Conservation (phyloP, 148 eudicot species). For the Chenopodium berlandieri region DNA sequence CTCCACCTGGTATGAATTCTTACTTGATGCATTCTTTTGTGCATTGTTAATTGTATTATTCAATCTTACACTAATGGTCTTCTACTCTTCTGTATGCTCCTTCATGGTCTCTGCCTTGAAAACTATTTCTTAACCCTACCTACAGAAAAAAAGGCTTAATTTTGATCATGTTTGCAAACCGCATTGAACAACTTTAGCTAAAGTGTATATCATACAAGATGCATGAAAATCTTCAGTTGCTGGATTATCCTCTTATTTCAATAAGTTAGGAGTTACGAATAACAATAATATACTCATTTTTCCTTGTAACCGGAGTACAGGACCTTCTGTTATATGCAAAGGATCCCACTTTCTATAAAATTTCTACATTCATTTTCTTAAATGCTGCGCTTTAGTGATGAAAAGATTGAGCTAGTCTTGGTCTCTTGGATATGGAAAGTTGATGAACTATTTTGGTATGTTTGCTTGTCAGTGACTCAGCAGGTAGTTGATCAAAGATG, state of each 20-base stretch:
- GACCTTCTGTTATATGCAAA: neutral
- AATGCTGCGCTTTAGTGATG: neutral
- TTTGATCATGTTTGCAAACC: neutral
- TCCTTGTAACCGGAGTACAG: no score
- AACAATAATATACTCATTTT: no score
- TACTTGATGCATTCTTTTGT: neutral
- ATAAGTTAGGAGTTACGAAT: no score
- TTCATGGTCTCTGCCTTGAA: neutral
- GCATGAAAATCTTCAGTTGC: neutral
- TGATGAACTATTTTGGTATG: neutral
- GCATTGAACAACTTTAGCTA: neutral
- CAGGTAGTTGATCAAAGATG: slow-evolving; percentile 12
- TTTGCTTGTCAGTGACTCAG: neutral
- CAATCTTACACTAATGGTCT: neutral
- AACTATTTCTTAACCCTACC: neutral
- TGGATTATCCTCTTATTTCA: neutral
- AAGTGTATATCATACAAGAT: neutral
- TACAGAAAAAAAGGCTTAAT: neutral
- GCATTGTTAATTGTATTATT: neutral
- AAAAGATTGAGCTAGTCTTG: neutral
- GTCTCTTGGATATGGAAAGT: no score
- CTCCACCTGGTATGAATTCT: neutral
- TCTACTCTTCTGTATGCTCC: neutral
- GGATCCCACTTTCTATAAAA: neutral
- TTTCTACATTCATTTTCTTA: neutral